phyloP scores from a whole-genome alignment of 225 moss, liverwort and hornwort species.

The Lunularia cruciata region DNA sequence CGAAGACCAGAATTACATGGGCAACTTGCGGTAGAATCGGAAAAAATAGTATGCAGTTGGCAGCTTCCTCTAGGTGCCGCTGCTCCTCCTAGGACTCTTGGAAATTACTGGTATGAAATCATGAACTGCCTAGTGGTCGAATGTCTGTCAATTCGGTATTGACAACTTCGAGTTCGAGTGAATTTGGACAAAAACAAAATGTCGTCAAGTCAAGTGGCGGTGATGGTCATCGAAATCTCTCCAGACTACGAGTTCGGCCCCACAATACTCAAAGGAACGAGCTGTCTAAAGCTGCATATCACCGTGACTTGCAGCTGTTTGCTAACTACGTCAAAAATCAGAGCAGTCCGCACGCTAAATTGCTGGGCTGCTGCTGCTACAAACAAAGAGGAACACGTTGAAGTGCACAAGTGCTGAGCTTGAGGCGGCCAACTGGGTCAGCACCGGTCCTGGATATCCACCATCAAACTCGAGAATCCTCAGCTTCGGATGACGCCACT shows the following conservation, averaged over 20 bases:
- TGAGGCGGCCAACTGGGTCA: not conserved
- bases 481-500: not conserved
- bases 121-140: not conserved
- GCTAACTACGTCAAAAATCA: no score
- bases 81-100: not conserved
- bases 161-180: not conserved
- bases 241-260: not conserved
- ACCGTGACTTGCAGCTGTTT: no score
- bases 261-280: not conserved
- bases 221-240: not conserved
- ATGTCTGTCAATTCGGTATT: constrained; percentile 3
- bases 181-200: not conserved
- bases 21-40: no score
- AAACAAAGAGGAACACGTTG: not conserved
- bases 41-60: no score
- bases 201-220: not conserved
- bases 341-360: not conserved
- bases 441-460: not conserved
- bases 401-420: not conserved
- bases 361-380: not conserved
- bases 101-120: not conserved
- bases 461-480: no score
- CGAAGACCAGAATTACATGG: no score
- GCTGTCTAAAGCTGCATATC: not conserved
- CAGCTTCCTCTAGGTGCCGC: not conserved